Percentiles rank a stretch among this genome's conserved stretches.
These are phyloP conservation scores for Helichrysum umbraculigerum DNA, from an alignment of 129 eudicot species.

Conservation along the genomic window DNA sequence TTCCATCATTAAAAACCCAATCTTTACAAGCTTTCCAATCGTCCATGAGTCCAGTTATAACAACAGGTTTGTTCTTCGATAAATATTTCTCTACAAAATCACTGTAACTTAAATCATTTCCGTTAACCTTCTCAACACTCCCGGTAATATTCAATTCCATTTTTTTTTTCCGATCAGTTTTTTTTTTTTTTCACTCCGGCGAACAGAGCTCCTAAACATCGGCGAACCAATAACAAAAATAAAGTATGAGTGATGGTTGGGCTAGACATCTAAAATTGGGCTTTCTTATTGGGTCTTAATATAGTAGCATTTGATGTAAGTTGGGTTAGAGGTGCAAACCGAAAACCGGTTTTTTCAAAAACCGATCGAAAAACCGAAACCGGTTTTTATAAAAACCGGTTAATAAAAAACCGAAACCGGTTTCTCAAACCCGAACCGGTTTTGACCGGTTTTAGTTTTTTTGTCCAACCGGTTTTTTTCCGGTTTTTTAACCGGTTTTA, in stretches of 20 bases:
- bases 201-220: not conserved
- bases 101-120: slow-evolving; percentile 54
- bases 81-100: slow-evolving; percentile 57
- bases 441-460: too few relatives aligned
- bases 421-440: too few relatives aligned
- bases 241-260: not conserved
- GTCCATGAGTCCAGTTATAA: slow-evolving; percentile 76
- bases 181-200: not conserved
- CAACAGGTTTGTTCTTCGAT: slow-evolving; percentile 61
- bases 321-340: too few relatives aligned
- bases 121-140: slow-evolving; percentile 65
- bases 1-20: slow-evolving; percentile 63
- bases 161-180: not conserved
- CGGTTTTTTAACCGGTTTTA: too few relatives aligned
- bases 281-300: not conserved
- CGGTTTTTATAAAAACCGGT: too few relatives aligned
- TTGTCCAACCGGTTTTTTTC: too few relatives aligned
- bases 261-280: not conserved
- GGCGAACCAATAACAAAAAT: too few relatives aligned
- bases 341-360: too few relatives aligned
- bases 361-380: too few relatives aligned
- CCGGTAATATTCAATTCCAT: slow-evolving; percentile 65
- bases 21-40: slow-evolving; percentile 79
- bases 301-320: not conserved
- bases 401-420: too few relatives aligned